Evolutionary conservation across 441 rosid species (phyloP).

Genomic region (Adansonia gregorii): DNA sequence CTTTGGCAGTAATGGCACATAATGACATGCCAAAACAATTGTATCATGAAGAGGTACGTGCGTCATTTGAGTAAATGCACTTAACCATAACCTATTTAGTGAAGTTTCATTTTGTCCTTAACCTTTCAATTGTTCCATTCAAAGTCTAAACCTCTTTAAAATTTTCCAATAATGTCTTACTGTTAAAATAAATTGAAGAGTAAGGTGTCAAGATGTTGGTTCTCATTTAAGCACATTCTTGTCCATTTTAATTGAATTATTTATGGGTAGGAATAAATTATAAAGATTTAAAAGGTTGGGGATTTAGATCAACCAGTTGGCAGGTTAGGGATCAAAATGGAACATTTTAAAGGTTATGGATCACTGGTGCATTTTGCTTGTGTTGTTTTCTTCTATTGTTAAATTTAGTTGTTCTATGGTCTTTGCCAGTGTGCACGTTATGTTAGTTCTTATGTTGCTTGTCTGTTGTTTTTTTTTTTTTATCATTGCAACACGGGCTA

Average conservation of each 20-base stretch:
- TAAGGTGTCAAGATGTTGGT: background rate
- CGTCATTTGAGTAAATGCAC: slow-evolving; percentile 12
- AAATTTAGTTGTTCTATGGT: slow-evolving; percentile 25
- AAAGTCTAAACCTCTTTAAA: background rate
- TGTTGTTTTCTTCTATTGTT: background rate
- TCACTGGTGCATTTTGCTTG: background rate
- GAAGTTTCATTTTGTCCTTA: background rate
- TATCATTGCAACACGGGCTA: slow-evolving; percentile 2
- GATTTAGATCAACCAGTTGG: slow-evolving; percentile 1
- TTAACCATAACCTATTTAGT: background rate
- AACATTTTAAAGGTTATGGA: background rate
- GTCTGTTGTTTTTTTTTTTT: background rate
- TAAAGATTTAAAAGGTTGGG: slow-evolving; percentile 1
- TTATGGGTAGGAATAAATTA: background rate
- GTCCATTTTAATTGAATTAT: background rate
- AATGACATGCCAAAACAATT: slow-evolving; percentile 95
- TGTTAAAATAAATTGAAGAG: slow-evolving; percentile 2
- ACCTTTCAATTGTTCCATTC: background rate
- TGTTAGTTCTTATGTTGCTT: slow-evolving; percentile 11
- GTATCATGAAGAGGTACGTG: slow-evolving; percentile 89
- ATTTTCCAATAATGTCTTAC: slow-evolving; percentile 11
- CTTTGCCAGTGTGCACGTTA: slow-evolving; percentile 17
- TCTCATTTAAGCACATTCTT: slow-evolving; percentile 3
- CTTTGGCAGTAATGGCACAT: slow-evolving; percentile 88
- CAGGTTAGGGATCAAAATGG: background rate